Base-by-base conservation (phyloP, 352 stramenopile genomes). In the Phytopythium litorale region DNA sequence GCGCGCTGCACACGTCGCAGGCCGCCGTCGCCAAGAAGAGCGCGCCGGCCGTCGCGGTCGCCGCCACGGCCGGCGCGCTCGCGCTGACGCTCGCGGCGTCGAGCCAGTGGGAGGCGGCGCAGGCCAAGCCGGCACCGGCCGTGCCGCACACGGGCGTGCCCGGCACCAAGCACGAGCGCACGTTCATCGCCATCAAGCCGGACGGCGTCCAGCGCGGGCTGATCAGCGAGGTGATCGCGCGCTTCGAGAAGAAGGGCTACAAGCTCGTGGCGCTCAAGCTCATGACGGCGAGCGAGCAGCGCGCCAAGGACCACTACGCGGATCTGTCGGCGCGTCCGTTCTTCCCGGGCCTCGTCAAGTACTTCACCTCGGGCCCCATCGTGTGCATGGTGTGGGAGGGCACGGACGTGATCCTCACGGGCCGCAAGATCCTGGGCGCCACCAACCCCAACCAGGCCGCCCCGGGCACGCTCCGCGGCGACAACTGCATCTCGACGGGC, bases 191-290 rank as follows among this genome's bases (percentile, higher is more conserved):
- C 38, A 93, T 97, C 70, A 98, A 98, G 84, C 93, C 95, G 8
- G 93, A 98, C 70, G 95, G 90, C 57, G 95, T 98, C 53, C 88
- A 98, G 79, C 86, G 95, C 57, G 92, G 88, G 37, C 79, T 98
- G 35, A 84, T 98, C 70, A 92, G 87, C 63, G 91, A 98, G 66
- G 97, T 98, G 50, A 98, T 98, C 75, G 87, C 64, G 59, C 86
- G 95, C 65, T 98, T 98, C 68, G 93, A 98, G 76, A 97, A 97
- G 75, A 97, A 97, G 76, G 95, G 95, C 63, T 98, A 98, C 89
- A 98, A 98, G 78, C 85, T 96, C 64, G 89, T 97, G 46, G 93
- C 81, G 19, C 72, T 98, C 49, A 98, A 98, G 84, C 87, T 98
- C 76, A 91, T 98, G 63, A 97, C 91, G 61, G 89, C 94, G 7